A percentile compares a stretch with the other conserved stretches of the same genome.
phyloP scores from a whole-genome alignment of 1,284 basidiomycete genomes.

The Paramarasmius palmivorus region DNA sequence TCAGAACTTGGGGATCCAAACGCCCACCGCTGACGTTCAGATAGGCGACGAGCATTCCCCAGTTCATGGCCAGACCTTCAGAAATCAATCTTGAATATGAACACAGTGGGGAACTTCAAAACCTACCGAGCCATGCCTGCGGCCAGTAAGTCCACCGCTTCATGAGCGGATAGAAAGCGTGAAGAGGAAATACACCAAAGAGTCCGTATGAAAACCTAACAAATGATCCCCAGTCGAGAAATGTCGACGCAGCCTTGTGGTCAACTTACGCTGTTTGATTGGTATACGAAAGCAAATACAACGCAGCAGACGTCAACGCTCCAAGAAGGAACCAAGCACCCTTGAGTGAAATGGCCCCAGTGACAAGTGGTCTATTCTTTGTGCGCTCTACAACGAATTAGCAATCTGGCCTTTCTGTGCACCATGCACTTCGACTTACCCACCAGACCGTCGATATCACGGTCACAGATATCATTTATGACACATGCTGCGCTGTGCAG shows the following conservation, averaged over 20 bases:
- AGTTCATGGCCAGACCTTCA: conserved; percentile 30
- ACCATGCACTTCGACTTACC: conserved; percentile 14
- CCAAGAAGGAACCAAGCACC: conserved; percentile 10
- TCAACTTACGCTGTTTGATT: neutral
- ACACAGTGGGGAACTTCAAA: neutral
- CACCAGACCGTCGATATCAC: conserved; percentile 39
- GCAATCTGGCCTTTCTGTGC: no score
- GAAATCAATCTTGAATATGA: conserved; percentile 10
- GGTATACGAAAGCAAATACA: neutral
- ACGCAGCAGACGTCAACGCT: neutral
- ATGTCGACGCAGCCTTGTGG: neutral
- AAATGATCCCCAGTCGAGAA: conserved; percentile 16
- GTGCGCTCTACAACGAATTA: no score
- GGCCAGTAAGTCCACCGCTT: conserved; percentile 72
- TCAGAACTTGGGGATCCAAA: conserved; percentile 15
- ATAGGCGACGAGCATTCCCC: conserved; percentile 30
- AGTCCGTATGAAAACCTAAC: conserved; percentile 37
- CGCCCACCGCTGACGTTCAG: conserved; percentile 30
- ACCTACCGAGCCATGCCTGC: conserved; percentile 58
- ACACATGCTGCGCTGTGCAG: conserved; percentile 32
- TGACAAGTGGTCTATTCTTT: conserved; percentile 47
- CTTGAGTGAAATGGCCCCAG: conserved; percentile 27
- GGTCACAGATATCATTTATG: conserved; percentile 40
- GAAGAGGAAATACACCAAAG: conserved; percentile 41
- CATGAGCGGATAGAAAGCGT: conserved; percentile 59